phyloP scores from a whole-genome alignment of 2,329 filamentous ascomycete species.

The Venturia oleaginea region DNA sequence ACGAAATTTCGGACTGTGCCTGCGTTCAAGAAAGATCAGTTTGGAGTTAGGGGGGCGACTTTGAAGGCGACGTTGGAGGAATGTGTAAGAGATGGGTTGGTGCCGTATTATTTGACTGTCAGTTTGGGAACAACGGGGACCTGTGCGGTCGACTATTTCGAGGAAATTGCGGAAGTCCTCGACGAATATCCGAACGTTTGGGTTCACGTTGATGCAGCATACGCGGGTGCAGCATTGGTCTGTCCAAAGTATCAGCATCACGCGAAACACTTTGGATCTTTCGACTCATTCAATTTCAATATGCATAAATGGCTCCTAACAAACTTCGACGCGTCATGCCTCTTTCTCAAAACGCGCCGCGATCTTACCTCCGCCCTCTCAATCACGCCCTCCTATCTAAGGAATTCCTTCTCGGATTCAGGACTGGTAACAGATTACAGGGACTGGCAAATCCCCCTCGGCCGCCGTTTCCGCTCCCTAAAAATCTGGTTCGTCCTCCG shows the following conservation, averaged over 20 bases:
- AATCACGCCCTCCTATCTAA: conserved; percentile 72
- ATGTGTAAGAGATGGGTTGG: conserved; percentile 58
- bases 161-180: conserved; percentile 52
- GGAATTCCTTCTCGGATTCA: conserved; percentile 69
- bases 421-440: conserved; percentile 89
- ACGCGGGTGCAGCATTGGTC: conserved; percentile 77
- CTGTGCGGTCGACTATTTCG: conserved; percentile 78
- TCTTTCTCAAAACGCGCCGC: conserved; percentile 66
- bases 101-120: conserved; percentile 79
- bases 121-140: conserved; percentile 82
- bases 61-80: conserved; percentile 55
- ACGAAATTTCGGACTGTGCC: conserved; percentile 68
- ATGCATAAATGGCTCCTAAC: conserved; percentile 97
- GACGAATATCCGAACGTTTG: conserved; percentile 56
- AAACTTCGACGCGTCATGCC: conserved; percentile 73
- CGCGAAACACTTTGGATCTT: conserved; percentile 50
- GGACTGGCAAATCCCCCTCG: conserved; percentile 94
- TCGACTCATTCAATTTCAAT: conserved; percentile 90
- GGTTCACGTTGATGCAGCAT: conserved; percentile 91
- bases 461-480: conserved; percentile 74
- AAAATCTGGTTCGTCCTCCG: conserved; percentile 95
- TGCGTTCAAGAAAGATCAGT: conserved; percentile 53
- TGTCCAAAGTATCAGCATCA: conserved; percentile 72
- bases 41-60: conserved; percentile 58
- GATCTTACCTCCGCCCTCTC: conserved; percentile 73